These are phyloP conservation scores for Tylopilus felleus DNA, from an alignment of 768 basidiomycete genomes.

Conservation along the genomic window DNA sequence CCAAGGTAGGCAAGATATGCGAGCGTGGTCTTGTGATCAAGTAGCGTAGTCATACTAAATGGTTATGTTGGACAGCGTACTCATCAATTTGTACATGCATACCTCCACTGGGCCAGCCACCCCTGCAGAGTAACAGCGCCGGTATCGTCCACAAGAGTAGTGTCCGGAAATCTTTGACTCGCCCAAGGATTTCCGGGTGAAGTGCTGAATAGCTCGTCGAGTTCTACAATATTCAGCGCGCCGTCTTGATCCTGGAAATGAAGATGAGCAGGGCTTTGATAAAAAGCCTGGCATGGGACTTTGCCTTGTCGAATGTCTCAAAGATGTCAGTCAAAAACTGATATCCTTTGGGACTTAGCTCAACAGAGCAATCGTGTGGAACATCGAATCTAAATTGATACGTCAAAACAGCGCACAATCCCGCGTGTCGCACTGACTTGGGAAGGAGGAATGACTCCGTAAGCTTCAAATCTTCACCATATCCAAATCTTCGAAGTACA, in stretches of 20 bases:
- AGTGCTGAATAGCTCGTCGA: conserved; percentile 88
- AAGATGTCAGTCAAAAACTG: conserved; percentile 98
- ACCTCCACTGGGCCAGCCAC: conserved; percentile 99
- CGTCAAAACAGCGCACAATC: conserved; percentile 10
- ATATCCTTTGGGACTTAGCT: conserved; percentile 90
- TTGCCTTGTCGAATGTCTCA: conserved; percentile 89
- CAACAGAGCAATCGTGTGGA: conserved; percentile 89
- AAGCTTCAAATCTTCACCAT: conserved; percentile 89
- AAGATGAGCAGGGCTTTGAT: neutral
- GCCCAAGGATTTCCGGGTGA: conserved; percentile 98
- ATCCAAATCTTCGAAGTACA: conserved; percentile 90
- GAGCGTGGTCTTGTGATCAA: conserved; percentile 89
- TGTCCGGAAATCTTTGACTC: conserved; percentile 87
- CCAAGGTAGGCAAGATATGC: conserved; percentile 95
- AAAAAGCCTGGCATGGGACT: neutral
- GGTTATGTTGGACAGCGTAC: neutral
- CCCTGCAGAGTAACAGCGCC: conserved; percentile 95
- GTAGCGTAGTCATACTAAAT: conserved; percentile 88
- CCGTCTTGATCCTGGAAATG: conserved; percentile 84
- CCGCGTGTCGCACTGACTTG: conserved; percentile 54
- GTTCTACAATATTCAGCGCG: conserved; percentile 76
- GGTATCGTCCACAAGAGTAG: conserved; percentile 79
- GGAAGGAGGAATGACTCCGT: conserved; percentile 86
- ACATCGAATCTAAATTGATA: conserved; percentile 75
- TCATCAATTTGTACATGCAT: conserved; percentile 19